Conservation (phyloP, 768 basidiomycete genomes). For the Mycena venus region DNA sequence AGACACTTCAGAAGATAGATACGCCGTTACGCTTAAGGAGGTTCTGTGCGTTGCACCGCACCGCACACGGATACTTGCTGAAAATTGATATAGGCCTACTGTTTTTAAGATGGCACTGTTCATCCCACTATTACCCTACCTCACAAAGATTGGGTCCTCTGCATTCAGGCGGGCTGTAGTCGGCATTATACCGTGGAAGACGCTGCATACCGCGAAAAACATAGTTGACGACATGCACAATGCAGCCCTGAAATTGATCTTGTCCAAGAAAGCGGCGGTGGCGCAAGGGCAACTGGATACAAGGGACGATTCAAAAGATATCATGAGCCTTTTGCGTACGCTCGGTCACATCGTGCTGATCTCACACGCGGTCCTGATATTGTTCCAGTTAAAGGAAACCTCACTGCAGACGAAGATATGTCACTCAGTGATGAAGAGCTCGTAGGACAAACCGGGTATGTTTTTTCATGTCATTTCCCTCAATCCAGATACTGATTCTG, state of each 20-base stretch:
- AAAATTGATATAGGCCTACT: neutral
- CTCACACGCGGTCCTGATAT: no score
- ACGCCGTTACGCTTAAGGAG: neutral
- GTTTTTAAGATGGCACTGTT: neutral
- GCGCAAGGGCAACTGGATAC: neutral
- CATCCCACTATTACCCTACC: neutral
- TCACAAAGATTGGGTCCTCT: neutral
- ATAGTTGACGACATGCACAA: neutral
- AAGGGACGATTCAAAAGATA: neutral
- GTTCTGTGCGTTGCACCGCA: neutral
- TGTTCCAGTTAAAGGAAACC: neutral
- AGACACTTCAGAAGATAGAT: neutral
- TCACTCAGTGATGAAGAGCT: neutral
- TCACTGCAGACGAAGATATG: neutral
- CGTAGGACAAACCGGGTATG: neutral
- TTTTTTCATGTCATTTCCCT: no score
- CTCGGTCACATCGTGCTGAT: neutral
- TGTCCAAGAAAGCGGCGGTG: neutral
- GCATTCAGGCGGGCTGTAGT: neutral
- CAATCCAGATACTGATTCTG: neutral
- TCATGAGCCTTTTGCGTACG: conserved; percentile 5
- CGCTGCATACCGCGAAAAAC: neutral
- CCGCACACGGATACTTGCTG: neutral
- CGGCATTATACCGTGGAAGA: neutral
- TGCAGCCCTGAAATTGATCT: neutral